Base-by-base conservation (phyloP, 176 grass and related monocot genomes). In the Olyra latifolia region DNA sequence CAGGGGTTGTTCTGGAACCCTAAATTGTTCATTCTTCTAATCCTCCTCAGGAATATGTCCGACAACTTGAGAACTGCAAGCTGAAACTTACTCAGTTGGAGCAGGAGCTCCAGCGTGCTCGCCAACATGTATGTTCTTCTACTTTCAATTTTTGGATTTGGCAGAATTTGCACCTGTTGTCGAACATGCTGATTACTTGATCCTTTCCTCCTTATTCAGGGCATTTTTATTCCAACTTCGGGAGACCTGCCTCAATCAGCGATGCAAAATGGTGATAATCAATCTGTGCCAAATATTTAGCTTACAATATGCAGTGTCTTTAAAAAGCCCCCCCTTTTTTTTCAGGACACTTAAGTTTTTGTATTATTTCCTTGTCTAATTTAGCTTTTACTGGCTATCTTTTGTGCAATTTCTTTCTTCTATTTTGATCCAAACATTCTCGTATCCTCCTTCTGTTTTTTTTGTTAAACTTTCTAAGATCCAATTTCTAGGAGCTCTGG, bases 71-170 rank as follows among this genome's bases (percentile, higher is more conserved):
- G 75, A 86, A 54, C 15, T 88, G 91, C 53, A 83, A 66, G 39
- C 38, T 81, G 75, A 94, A 88, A 82, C 91, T 94, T 53, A 47
- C 75, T 73, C 91, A 84, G 25, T 27, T 94, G 54, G 91, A 94
- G 66, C 83, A 94, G 57, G 85, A 88, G 46, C 85, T 94, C 69
- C 83, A 91, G 46, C 64, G 79, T 74, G 91, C 91, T 58, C 88
- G 79, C 10, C 82, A 74, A 47, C 85, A 94, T 70, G 91, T 84
- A 84, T 57, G 42, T 5, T 28, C 38, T 55, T 57, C n/a, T 10
- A 76, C 14, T 25, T 77, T 25, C 23, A 8, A 12, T 39, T 41
- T 78, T 62, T 44, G 27, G 39, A 65, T 68, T 67, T 11, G 15
- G 27, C 13, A 53, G 19, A 19, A 72, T 7, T 14, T 29, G 24